A percentile compares a stretch with the other conserved stretches of the same genome.
Evolutionary conservation across 345 rosid genomes (phyloP).

Genomic region (Bruguiera gymnorhiza): DNA sequence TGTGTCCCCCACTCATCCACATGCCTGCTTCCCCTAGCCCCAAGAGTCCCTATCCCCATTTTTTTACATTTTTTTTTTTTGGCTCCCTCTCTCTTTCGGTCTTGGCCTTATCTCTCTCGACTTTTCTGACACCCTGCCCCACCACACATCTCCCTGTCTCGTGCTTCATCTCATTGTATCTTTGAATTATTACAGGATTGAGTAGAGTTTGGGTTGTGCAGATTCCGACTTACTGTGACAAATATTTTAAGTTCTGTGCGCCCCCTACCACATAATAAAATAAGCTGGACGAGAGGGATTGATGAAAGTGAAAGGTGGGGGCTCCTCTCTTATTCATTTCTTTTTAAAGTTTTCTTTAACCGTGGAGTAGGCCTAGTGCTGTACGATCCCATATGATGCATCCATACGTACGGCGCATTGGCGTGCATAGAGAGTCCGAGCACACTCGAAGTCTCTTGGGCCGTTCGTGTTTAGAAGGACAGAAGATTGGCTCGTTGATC

Average conservation of each 20-base stretch:
- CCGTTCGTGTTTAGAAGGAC: too few relatives aligned
- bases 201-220: constrained; percentile 15
- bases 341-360: too few relatives aligned
- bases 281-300: too few relatives aligned
- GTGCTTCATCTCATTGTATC: neutral
- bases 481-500: too few relatives aligned
- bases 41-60: constrained; percentile 38
- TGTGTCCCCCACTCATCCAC: constrained; percentile 69
- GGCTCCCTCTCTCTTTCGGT: neutral
- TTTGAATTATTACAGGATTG: constrained; percentile 1
- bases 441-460: too few relatives aligned
- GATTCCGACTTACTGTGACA: constrained; percentile 16
- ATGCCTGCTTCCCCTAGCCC: constrained; percentile 59
- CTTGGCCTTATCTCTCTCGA: too few relatives aligned
- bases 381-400: too few relatives aligned
- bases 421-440: too few relatives aligned
- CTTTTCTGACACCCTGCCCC: neutral
- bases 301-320: too few relatives aligned
- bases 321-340: too few relatives aligned
- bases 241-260: neutral
- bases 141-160: neutral
- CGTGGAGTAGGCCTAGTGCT: too few relatives aligned
- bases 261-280: constrained; percentile 6
- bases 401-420: too few relatives aligned
- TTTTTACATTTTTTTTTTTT: neutral